phyloP scores from a whole-genome alignment of 2,329 filamentous ascomycete genomes.

The Penicillium sp. region DNA sequence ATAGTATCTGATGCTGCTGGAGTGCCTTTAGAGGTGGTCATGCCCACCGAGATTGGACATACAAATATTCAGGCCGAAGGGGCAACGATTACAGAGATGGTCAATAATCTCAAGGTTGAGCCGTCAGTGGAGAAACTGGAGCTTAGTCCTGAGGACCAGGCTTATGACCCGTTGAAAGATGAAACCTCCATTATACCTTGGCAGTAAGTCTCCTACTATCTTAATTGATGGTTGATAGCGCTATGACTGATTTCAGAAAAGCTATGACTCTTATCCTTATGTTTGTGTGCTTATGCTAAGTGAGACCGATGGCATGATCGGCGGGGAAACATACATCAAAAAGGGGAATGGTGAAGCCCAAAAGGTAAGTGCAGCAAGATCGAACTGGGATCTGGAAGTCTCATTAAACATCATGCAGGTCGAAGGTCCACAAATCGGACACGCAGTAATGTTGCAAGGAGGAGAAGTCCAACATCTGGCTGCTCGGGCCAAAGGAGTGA shows the following conservation, averaged over 20 bases:
- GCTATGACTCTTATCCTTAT: slow-evolving; percentile 15
- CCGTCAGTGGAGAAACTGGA: slow-evolving; percentile 15
- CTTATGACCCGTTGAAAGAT: slow-evolving; percentile 21
- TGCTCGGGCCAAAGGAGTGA: slow-evolving; percentile 22
- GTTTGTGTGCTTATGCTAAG: slow-evolving; percentile 35
- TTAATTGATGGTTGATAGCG: not conserved
- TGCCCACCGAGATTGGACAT: slow-evolving; percentile 28
- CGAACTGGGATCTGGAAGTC: not conserved
- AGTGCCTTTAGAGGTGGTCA: slow-evolving; percentile 22
- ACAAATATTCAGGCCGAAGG: slow-evolving; percentile 27
- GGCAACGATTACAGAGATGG: slow-evolving; percentile 15
- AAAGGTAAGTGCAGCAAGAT: not conserved
- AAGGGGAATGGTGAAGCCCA: not conserved
- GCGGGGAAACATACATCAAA: slow-evolving; percentile 29
- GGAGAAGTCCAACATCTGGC: slow-evolving; percentile 28
- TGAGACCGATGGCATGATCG: slow-evolving; percentile 27
- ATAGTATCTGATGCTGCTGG: slow-evolving; percentile 24
- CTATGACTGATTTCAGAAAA: not conserved
- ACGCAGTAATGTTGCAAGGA: slow-evolving; percentile 28
- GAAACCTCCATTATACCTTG: slow-evolving; percentile 20
- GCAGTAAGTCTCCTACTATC: slow-evolving; percentile 18
- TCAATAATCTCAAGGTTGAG: slow-evolving; percentile 14
- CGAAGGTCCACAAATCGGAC: slow-evolving; percentile 1
- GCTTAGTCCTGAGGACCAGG: slow-evolving; percentile 10
- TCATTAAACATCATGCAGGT: slow-evolving; percentile 13